Conservation (phyloP, 2,329 filamentous ascomycete species). For the Corniculantispora saksenae region DNA sequence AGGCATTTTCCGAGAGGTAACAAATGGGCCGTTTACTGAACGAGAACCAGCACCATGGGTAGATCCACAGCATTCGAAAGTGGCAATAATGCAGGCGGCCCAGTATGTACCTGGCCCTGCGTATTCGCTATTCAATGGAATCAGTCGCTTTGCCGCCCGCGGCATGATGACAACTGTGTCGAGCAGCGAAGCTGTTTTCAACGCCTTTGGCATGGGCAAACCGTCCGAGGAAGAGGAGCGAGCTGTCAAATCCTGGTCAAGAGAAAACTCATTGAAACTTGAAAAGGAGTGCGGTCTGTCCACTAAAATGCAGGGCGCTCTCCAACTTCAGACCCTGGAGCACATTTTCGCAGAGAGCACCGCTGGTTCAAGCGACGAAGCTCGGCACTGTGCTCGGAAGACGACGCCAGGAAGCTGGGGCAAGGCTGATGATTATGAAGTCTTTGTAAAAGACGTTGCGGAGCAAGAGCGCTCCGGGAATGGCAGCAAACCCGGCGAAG, state of each 20-base stretch:
- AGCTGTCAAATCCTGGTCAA: slow-evolving; percentile 1
- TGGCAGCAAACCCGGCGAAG: not conserved
- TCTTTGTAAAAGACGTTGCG: slow-evolving; percentile 9
- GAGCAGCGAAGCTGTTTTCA: slow-evolving; percentile 15
- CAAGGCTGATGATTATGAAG: slow-evolving; percentile 11
- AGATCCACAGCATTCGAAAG: slow-evolving; percentile 20
- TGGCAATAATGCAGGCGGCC: slow-evolving; percentile 15
- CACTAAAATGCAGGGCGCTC: slow-evolving; percentile 3
- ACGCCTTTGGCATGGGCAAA: not conserved
- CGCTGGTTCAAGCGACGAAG: slow-evolving; percentile 12
- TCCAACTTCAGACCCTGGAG: slow-evolving; percentile 7
- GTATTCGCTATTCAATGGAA: slow-evolving; percentile 9
- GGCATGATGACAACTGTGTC: slow-evolving; percentile 15
- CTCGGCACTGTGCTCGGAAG: slow-evolving; percentile 15
- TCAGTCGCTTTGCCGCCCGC: slow-evolving; percentile 15
- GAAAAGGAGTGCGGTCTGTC: slow-evolving; percentile 11
- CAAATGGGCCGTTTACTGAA: not conserved
- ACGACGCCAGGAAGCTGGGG: slow-evolving; percentile 16
- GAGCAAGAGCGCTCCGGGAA: slow-evolving; percentile 4
- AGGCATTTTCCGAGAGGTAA: not conserved
- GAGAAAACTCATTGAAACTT: not conserved
- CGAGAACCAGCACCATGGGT: slow-evolving; percentile 21
- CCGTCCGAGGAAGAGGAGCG: slow-evolving; percentile 8
- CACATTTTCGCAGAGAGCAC: slow-evolving; percentile 18
- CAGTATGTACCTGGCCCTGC: slow-evolving; percentile 10